Conservation (phyloP, 192 early-diverging fungal genomes). For the Umbelopsis isabellina region DNA sequence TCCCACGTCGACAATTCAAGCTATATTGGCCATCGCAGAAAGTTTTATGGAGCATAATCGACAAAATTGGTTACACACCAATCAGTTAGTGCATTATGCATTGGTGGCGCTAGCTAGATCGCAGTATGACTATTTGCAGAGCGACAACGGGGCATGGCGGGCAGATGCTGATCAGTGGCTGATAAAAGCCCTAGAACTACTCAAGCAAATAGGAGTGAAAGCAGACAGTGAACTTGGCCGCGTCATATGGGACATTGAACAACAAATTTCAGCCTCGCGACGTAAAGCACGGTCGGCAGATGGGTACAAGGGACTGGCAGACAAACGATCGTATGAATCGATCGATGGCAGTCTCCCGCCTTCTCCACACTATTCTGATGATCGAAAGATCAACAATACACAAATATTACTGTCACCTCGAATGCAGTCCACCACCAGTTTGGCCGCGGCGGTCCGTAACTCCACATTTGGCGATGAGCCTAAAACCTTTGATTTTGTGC, state of each 20-base stretch:
- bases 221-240: conserved; percentile 2
- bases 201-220: neutral
- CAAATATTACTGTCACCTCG: conserved; percentile 1
- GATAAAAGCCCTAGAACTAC: neutral
- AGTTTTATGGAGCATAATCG: neutral
- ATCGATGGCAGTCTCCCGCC: neutral
- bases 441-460: neutral
- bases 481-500: conserved; percentile 19
- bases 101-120: neutral
- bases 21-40: conserved; percentile 4
- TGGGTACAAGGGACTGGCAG: neutral
- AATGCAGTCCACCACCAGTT: neutral
- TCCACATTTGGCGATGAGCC: neutral
- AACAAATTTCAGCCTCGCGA: neutral
- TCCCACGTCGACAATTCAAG: neutral
- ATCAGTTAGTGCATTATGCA: conserved; percentile 1
- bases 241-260: neutral
- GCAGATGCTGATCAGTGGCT: conserved; percentile 2
- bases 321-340: conserved; percentile 5
- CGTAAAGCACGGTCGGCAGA: neutral
- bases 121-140: neutral
- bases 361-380: conserved; percentile 1
- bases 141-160: neutral
- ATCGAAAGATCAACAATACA: neutral
- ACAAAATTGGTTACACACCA: neutral